phyloP scores from a whole-genome alignment of 306 rosid species.

The Trifolium dubium region DNA sequence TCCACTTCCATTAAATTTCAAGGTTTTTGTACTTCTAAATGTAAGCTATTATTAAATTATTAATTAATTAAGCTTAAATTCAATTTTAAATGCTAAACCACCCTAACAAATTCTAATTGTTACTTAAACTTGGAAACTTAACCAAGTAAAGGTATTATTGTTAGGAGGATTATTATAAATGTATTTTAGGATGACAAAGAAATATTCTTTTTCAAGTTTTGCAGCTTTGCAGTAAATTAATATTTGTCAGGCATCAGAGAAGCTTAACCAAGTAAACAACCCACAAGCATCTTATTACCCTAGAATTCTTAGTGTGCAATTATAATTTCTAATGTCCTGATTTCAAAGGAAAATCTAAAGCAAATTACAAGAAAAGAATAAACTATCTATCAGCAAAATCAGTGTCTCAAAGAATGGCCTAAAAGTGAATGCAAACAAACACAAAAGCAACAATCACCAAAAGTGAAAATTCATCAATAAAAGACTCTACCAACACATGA shows the following conservation, averaged over 20 bases:
- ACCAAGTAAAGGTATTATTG: too few species aligned
- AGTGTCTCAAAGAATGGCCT: conserved; percentile 20
- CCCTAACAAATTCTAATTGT: not conserved
- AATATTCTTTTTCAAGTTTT: conserved; percentile 10
- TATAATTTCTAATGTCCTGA: conserved; percentile 8
- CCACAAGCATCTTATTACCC: conserved; percentile 19
- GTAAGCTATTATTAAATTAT: not conserved
- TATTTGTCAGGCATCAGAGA: conserved; percentile 16
- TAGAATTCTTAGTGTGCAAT: conserved; percentile 20
- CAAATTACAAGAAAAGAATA: conserved; percentile 33
- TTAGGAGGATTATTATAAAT: not conserved
- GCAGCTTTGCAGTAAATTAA: not conserved
- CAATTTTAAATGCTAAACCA: not conserved
- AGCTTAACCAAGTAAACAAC: conserved; percentile 27
- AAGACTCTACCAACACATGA: not conserved
- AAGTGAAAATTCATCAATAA: conserved; percentile 10
- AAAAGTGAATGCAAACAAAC: conserved; percentile 30
- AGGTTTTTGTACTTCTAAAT: conserved; percentile 6
- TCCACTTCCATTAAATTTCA: not conserved
- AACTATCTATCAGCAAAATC: not conserved
- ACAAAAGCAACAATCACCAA: conserved; percentile 23
- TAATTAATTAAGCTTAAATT: too few species aligned
- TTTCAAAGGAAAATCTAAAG: conserved; percentile 22
- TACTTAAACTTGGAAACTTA: not conserved
- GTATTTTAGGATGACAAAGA: not conserved